Evolutionary conservation across 169 alveolate species (phyloP).

Genomic region (Cryptosporidium sp.): DNA sequence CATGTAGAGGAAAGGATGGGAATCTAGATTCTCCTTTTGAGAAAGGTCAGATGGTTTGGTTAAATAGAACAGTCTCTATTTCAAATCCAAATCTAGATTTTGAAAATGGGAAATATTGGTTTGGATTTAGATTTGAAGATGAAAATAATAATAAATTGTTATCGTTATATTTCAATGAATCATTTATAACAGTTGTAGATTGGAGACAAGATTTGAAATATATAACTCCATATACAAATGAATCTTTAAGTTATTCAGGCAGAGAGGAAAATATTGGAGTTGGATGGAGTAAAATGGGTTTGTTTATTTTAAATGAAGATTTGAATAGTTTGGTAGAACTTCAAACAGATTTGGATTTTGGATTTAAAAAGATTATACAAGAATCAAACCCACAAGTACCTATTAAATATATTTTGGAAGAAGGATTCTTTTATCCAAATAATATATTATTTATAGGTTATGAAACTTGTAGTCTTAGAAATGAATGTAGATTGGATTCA

Average conservation of each 20-base stretch:
- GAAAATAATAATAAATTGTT: not conserved
- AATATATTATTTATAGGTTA: conserved; percentile 1
- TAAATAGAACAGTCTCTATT: not conserved
- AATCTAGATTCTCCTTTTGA: not conserved
- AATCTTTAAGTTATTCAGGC: not conserved
- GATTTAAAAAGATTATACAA: not conserved
- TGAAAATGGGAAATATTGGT: conserved; percentile 8
- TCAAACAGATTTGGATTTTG: not conserved
- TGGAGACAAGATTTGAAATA: not conserved
- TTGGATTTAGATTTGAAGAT: conserved; percentile 10
- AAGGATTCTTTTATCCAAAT: not conserved
- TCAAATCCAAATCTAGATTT: not conserved
- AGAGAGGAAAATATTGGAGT: not conserved
- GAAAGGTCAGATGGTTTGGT: not conserved
- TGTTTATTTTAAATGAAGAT: not conserved
- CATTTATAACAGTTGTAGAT: not conserved
- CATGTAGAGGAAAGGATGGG: conserved; percentile 8
- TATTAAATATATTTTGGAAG: not conserved
- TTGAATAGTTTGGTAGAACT: not conserved
- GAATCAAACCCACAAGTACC: not conserved
- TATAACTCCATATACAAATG: not conserved
- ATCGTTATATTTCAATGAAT: conserved; percentile 26
- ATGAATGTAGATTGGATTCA: not conserved
- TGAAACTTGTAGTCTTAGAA: conserved; percentile 6
- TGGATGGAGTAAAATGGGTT: not conserved